Percentiles rank a stretch among this genome's conserved stretches.
Evolutionary conservation across 179 eudicot genomes (phyloP).

Genomic region (Spergularia azorica): DNA sequence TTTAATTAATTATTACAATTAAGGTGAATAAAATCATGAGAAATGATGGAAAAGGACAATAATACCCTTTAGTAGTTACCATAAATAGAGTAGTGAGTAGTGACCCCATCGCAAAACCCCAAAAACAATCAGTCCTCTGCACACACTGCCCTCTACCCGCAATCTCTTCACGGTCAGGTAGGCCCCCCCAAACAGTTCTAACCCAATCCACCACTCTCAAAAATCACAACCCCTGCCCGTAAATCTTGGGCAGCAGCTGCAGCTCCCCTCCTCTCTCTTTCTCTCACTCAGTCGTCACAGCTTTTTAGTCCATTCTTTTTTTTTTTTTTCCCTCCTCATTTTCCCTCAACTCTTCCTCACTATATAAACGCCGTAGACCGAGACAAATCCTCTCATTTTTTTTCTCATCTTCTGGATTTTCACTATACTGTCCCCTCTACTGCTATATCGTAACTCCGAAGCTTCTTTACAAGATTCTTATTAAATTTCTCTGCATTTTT

Average conservation of each 20-base stretch:
- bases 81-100: no score
- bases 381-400: neutral
- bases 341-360: neutral
- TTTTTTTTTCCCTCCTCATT: neutral
- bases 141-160: neutral
- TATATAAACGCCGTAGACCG: neutral
- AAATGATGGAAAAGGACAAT: no score
- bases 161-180: neutral
- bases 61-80: no score
- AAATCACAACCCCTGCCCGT: constrained; percentile 10
- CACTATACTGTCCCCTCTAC: neutral
- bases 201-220: neutral
- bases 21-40: no score
- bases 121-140: neutral
- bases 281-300: neutral
- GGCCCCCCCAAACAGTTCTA: no score
- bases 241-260: constrained; percentile 17
- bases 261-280: no score
- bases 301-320: no score
- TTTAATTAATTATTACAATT: no score
- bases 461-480: neutral
- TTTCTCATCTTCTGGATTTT: neutral
- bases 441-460: neutral
- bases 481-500: neutral
- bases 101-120: no score